Evolutionary conservation across 345 rosid genomes (phyloP), one percentile per base, ranked within the genome.

Genomic region (Syzygium aqueum): DNA sequence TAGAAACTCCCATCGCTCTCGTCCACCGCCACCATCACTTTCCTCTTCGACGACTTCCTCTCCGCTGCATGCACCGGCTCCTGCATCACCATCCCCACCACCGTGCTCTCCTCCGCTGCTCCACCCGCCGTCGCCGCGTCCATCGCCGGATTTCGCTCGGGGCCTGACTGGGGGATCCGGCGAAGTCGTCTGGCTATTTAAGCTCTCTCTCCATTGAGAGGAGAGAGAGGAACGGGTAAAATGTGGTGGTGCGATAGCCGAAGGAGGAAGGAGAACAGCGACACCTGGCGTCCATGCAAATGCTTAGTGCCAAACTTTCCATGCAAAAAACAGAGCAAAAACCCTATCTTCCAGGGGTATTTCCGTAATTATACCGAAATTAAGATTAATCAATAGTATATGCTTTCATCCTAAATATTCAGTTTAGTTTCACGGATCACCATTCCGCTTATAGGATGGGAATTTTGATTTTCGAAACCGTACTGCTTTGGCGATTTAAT

Each of bases 1-100:
- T 93, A 90, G 86, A 94, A 93, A 80, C 97, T 94, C 73, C 89
- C 93, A 30, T 91, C 94, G 89, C 96, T 95, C 53, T 93, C 96
- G 53, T 96, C 97, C 19, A 94, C 43, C 3, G 94, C 96, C 89
- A 93, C 93, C 94, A 93, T 89, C 63, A 94, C 92, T 51, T 88
- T 93, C 90, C 91, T 84, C 92, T 87, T 90, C 90, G 90, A 89
- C 90, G 90, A 90, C 51, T 80, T 51, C 85, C 77, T 73, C 53
- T 77, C 67, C 51, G 59, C 53, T 77, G 12, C 14, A 53, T 53
- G 56, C 46, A 77, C 80, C 53, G 73, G 86, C 85, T 86, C 80
- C 86, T 52, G 83, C 93, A 84, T 61, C 52, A 57, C 88, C 85
- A 52, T 87, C 37, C 84, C 87, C 84, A 52, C 84, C 51, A 56